Base-by-base conservation (phyloP, 2,329 filamentous ascomycete genomes). In the Exophiala calicioides region DNA sequence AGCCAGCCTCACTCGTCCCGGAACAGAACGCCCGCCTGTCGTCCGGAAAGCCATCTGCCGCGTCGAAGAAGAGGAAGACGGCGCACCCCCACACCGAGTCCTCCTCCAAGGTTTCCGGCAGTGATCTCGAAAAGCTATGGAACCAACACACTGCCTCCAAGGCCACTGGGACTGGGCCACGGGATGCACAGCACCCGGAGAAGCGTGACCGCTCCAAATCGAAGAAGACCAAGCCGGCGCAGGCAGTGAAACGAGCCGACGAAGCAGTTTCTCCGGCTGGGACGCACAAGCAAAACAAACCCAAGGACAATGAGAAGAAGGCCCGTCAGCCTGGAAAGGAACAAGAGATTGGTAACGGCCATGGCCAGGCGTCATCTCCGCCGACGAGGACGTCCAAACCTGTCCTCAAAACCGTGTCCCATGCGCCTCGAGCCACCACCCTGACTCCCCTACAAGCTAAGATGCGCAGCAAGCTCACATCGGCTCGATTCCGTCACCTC, bases 391-490 rank as follows among this genome's bases (percentile, higher is more conserved):
- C 44, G 24, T 26, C 44, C 21, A 24, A 38, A 13, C n/a, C 29
- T n/a, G 23, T 53, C 55, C 10, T 35, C 60, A 36, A 58, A 41
- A 58, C 64, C 47, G 60, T 65, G 1, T 69, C 71, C 29, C 67
- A 69, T 5, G 68, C 74, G 29, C 68, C 72, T 24, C 66, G 70
- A 26, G 68, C 69, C 12, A 64, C 73, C 15, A 88, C 87, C 59
- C 81, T 98, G 62, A 98, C 93, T 1, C 90, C 93, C 3, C 82
- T 98, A 46, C 93, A 98, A 75, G 82, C 86, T 44, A 84, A 88
- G 3, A 98, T 98, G 93, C 85, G 88, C 52, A 85, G 90, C 64
- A 98, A 98, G 74, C 83, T 98, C 54, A 79, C 95, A 53, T 94
- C 90, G 7, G 90, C 93, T 1, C 90, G 93, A 48, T 98, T 98